Evolutionary conservation across 495 filamentous ascomycete species (phyloP).

Genomic region (Hypoxylon fragiforme): DNA sequence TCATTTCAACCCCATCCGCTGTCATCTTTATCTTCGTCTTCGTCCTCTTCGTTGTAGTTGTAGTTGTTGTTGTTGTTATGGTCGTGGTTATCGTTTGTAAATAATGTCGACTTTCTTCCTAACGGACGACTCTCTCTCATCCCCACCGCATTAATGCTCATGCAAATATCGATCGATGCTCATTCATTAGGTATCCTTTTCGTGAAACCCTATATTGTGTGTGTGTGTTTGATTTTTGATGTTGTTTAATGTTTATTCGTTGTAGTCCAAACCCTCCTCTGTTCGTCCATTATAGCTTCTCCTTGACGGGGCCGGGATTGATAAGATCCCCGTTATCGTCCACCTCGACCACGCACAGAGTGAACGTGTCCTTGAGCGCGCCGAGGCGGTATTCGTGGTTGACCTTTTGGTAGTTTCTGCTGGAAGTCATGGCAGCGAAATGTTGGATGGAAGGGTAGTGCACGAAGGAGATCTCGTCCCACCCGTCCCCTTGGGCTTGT

Average conservation of each 20-base stretch:
- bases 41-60: no score
- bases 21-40: no score
- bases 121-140: no score
- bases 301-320: background rate
- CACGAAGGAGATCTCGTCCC: constrained; percentile 60
- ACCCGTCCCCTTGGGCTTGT: constrained; percentile 37
- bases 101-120: no score
- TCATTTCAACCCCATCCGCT: no score
- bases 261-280: background rate
- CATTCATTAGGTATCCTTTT: no score
- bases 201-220: background rate
- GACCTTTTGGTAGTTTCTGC: constrained; percentile 64
- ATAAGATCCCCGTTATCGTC: constrained; percentile 26
- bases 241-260: background rate
- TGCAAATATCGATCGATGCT: no score
- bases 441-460: constrained; percentile 67
- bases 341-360: constrained; percentile 64
- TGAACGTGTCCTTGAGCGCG: constrained; percentile 64
- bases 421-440: constrained; percentile 66
- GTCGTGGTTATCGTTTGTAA: no score
- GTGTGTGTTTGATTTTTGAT: background rate
- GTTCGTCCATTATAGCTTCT: constrained; percentile 8
- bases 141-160: no score
- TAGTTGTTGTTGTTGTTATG: no score
- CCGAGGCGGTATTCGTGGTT: constrained; percentile 59